Percentiles rank a stretch among this genome's conserved stretches.
phyloP scores from a whole-genome alignment of 352 stramenopile species.

The Phytophthora tentaculata region DNA sequence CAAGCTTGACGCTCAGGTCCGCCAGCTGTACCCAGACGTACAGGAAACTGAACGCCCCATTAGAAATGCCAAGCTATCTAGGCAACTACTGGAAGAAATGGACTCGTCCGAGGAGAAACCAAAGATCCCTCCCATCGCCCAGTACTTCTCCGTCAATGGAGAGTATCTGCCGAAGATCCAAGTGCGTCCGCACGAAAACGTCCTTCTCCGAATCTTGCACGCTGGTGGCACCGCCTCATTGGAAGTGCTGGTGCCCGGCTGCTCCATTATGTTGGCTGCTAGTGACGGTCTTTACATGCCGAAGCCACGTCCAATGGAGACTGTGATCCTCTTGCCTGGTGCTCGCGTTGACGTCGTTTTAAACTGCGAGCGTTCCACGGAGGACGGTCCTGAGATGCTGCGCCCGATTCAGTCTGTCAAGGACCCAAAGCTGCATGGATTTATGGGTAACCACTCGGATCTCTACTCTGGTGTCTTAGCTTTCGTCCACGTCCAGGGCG shows the following conservation, averaged over 20 bases:
- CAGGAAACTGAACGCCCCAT: conserved; percentile 39
- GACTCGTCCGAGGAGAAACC: conserved; percentile 27
- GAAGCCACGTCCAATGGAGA: conserved; percentile 41
- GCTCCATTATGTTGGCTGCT: conserved; percentile 56
- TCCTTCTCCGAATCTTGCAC: conserved; percentile 70
- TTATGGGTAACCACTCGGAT: conserved; percentile 64
- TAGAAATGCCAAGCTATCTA: conserved; percentile 33
- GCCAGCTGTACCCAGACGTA: conserved; percentile 49
- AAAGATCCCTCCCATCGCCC: conserved; percentile 43
- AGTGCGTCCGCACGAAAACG: conserved; percentile 56
- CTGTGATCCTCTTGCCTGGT: conserved; percentile 64
- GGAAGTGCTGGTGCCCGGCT: conserved; percentile 66
- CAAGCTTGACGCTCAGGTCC: conserved; percentile 44
- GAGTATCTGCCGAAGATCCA: conserved; percentile 71
- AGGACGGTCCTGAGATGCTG: conserved; percentile 38
- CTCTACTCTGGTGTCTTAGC: conserved; percentile 63
- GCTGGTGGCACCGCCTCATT: conserved; percentile 57
- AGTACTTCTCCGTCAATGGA: conserved; percentile 78
- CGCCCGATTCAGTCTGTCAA: conserved; percentile 66
- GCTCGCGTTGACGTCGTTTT: conserved; percentile 65
- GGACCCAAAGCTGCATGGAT: conserved; percentile 42
- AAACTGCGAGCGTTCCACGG: conserved; percentile 50
- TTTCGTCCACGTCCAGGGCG: conserved; percentile 63
- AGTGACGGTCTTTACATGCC: conserved; percentile 68
- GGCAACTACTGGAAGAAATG: conserved; percentile 38